Base-by-base conservation (phyloP, 129 eudicot genomes). In the Solidago caesia region DNA sequence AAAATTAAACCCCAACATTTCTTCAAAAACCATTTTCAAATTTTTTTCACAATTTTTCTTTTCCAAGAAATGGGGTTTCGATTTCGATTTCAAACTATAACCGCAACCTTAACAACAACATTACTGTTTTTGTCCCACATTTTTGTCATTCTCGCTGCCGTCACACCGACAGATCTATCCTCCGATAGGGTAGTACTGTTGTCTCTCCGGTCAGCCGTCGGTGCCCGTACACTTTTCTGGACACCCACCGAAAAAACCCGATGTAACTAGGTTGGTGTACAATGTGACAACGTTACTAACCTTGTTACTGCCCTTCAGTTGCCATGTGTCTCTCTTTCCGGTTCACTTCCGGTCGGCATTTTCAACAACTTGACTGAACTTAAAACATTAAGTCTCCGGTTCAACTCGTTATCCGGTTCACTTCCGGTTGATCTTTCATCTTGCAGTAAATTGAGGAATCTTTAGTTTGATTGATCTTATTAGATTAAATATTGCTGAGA, bases 171-270 rank as follows among this genome's bases (percentile, higher is more conserved):
- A 58, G 97, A 94, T 83, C 97, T 94, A 27, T 2, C 73, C 68
- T 42, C 91, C 75, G 92, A 89, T 79, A 69, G 84, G 10, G 77
- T 87, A 5, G 92, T 96, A 39, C 97, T 94, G 14, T 68, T 94
- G 3, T 49, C 83, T 39, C 87, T 94, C 41, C 91, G 96, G 13
- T 58, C 96, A 43, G 87, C 98, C 72, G 87, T 94, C 45, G 87
- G 84, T 39, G 98, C 97, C 73, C 96, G 97, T n/a, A 86, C 92
- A 11, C 64, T 90, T 41, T 62, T 90, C 69, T 94, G 98, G 98
- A 68, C 85, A 61, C 60, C 82, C n/a, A 45, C 87, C 60, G 68
- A 72, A 8, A 74, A 16, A 21, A 72, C 44, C 65, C 89, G 87
- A 0, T 87, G 92, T 61, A 16, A 65, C 1, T 84, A 87, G 89